Evolutionary conservation across 23 red algal genomes (phyloP).

Genomic region (Gracilaria vermiculophylla): DNA sequence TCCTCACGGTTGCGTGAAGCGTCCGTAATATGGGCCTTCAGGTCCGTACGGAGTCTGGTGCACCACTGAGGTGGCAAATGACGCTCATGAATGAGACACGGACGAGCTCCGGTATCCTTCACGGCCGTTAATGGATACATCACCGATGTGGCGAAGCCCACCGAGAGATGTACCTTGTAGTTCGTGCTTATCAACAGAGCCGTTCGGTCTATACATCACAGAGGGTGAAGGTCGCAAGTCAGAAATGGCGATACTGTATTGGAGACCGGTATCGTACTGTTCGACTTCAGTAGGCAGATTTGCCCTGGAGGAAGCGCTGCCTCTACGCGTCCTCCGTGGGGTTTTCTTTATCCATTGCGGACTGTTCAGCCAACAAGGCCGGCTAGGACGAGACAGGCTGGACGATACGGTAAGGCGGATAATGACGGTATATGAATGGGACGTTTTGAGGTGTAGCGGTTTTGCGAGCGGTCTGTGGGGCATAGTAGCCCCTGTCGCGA

Average conservation of each 20-base stretch:
- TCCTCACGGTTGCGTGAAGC: neutral
- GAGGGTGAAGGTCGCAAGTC: no score
- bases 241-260: no score
- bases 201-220: neutral
- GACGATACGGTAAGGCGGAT: no score
- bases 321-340: no score
- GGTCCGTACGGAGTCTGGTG: neutral
- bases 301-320: no score
- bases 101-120: neutral
- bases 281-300: no score
- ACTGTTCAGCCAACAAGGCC: no score
- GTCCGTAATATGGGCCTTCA: neutral
- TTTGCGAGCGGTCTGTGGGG: neutral
- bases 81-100: neutral
- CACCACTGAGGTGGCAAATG: neutral
- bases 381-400: neutral
- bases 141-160: neutral
- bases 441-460: neutral
- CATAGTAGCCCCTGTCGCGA: neutral
- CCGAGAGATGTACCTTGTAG: neutral
- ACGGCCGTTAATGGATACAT: neutral
- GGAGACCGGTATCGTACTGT: neutral
- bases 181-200: neutral
- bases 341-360: no score
- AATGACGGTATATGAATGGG: neutral